A percentile compares a stretch with the other conserved stretches of the same genome.
Evolutionary conservation across 768 basidiomycete species (phyloP).

Genomic region (Suillus placidus): DNA sequence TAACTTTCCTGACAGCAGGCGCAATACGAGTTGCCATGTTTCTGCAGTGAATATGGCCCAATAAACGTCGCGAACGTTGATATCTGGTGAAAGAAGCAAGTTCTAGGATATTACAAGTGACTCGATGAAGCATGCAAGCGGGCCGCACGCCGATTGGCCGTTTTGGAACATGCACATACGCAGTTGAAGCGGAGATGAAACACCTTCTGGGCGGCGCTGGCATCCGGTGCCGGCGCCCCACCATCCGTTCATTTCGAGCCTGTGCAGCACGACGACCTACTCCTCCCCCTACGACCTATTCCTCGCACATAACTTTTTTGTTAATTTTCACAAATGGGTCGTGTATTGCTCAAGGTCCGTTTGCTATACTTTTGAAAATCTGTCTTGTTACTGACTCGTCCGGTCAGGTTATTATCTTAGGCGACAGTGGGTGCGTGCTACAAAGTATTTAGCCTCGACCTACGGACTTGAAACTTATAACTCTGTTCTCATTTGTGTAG

Average conservation of each 20-base stretch:
- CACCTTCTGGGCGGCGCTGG: constrained; percentile 14
- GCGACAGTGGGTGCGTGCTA: constrained; percentile 86
- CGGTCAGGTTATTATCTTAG: constrained; percentile 93
- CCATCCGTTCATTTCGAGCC: constrained; percentile 16
- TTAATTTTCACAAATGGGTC: constrained; percentile 59
- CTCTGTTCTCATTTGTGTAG: constrained; percentile 40
- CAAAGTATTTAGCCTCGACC: constrained; percentile 8
- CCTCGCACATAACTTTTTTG: not conserved
- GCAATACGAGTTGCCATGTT: constrained; percentile 37
- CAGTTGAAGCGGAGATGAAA: constrained; percentile 33
- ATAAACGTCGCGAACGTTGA: constrained; percentile 10
- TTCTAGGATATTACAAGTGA: constrained; percentile 3
- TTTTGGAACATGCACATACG: not conserved
- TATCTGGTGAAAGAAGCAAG: not conserved
- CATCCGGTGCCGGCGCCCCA: constrained; percentile 22
- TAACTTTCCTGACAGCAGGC: constrained; percentile 34
- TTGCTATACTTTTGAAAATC: not conserved
- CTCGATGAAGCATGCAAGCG: not conserved
- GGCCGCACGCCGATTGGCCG: not conserved
- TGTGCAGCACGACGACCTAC: constrained; percentile 8
- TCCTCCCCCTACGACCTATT: not conserved
- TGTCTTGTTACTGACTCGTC: constrained; percentile 15
- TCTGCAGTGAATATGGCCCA: constrained; percentile 13
- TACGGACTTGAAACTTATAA: constrained; percentile 14
- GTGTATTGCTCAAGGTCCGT: constrained; percentile 81